Base-by-base conservation (phyloP, 345 rosid genomes). In the Salix arbutifolia region DNA sequence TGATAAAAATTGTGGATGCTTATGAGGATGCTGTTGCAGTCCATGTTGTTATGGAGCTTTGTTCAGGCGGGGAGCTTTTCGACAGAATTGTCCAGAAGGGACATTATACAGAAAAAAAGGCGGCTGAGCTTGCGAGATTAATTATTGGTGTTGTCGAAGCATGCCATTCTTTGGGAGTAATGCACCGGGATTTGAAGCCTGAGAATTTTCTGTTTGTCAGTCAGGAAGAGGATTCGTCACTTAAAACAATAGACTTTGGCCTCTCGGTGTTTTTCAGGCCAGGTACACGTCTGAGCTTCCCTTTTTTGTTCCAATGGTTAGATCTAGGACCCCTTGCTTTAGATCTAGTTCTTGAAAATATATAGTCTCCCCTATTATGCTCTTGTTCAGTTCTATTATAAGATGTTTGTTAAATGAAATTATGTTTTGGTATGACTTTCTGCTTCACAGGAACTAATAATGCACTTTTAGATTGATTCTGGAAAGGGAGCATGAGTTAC, bases 101-200 rank as follows among this genome's bases (percentile, higher is more conserved):
- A 10, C 98, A 95, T 81, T 95, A 93, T 46, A 85, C 94, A 0
- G 98, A 95, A 84, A 88, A 81, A 64, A 89, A 91, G 78, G 99
- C 98, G 8, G 92, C 98, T 62, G 96, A 91, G 67, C 96, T 95
- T 28, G 91, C 98, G 0, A 90, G 92, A 73, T 52, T 83, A 65
- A 95, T 95, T 35, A 96, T 91, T 62, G 90, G 96, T 75, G 94
- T 95, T 77, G 91, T 95, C 0, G 89, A 95, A 83, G 91, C 97
- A 31, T 95, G 98, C 72, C 99, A 95, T 83, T 95, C 99, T 67
- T 84, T 93, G 3, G 99, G 99, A 46, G 99, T 95, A 25, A 95
- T 93, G 97, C 99, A 95, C 69, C 82, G 99, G 71, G 99, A 95
- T 80, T 87, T 95, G 83, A 95, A 95, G 90, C 99, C 99, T 17